Percentiles rank a stretch among this genome's conserved stretches.
Evolutionary conservation across 495 filamentous ascomycete species (phyloP).

Genomic region (Hypoxylon trugodes): DNA sequence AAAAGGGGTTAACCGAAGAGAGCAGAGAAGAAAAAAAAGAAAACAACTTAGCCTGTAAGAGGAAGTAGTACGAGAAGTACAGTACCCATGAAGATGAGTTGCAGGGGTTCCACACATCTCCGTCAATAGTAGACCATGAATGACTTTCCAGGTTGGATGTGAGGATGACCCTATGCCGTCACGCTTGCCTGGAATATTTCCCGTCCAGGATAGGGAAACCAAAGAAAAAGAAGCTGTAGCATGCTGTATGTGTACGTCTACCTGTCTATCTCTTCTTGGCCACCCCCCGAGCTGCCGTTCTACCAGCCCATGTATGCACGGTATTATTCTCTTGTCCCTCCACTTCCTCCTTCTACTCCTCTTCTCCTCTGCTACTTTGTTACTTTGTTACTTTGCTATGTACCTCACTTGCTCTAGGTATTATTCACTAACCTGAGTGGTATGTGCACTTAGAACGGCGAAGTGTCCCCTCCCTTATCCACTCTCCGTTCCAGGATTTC

Average conservation of each 20-base stretch:
- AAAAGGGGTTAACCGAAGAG: background rate
- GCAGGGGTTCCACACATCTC: conserved; percentile 31
- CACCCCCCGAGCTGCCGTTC: conserved; percentile 22
- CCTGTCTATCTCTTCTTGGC: background rate
- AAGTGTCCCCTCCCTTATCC: conserved; percentile 13
- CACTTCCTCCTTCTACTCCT: background rate
- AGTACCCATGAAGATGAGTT: conserved; percentile 8
- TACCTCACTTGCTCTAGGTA: background rate
- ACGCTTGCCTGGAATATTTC: conserved; percentile 33
- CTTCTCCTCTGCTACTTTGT: too few relatives aligned
- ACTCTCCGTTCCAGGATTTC: conserved; percentile 39
- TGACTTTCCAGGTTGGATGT: conserved; percentile 40
- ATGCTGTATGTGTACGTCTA: background rate
- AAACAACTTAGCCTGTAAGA: conserved; percentile 36
- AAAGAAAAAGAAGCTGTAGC: conserved; percentile 6
- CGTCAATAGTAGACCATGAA: conserved; percentile 39
- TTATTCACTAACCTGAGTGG: background rate
- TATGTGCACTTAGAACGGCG: conserved; percentile 10
- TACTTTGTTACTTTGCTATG: too few relatives aligned
- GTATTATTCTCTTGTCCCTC: conserved; percentile 4
- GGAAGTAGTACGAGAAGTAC: conserved; percentile 41
- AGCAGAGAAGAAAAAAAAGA: conserved; percentile 4
- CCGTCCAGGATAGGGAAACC: conserved; percentile 4
- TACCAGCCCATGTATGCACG: conserved; percentile 13
- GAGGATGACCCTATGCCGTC: conserved; percentile 41